Percentiles rank a stretch among this genome's conserved stretches.
Evolutionary conservation across 148 eudicot genomes (phyloP).

Genomic region (Chenopodium album): DNA sequence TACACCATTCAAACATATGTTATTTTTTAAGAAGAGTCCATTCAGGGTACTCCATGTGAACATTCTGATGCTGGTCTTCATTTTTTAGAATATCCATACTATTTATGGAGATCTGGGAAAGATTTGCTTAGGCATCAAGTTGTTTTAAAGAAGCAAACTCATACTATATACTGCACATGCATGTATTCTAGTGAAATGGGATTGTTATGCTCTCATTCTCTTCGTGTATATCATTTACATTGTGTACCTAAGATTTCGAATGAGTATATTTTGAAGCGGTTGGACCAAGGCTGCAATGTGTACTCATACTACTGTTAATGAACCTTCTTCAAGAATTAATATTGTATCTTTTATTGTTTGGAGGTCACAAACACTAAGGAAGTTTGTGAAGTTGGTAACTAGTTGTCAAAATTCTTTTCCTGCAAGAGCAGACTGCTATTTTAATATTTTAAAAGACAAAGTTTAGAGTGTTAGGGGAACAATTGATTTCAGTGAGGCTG

Average conservation of each 20-base stretch:
- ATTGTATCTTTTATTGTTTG: background rate
- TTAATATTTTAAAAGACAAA: background rate
- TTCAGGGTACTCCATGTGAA: too few relatives aligned
- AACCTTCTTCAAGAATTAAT: background rate
- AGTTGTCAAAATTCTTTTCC: background rate
- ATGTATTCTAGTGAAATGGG: background rate
- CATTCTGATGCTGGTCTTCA: too few relatives aligned
- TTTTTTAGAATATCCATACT: too few relatives aligned
- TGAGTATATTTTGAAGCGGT: background rate
- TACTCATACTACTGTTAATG: background rate
- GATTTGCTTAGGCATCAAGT: background rate
- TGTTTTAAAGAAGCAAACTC: background rate
- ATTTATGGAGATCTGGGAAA: too few relatives aligned
- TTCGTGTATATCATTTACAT: too few relatives aligned
- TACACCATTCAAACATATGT: too few relatives aligned
- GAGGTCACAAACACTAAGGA: background rate
- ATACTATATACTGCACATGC: background rate
- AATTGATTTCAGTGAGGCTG: background rate
- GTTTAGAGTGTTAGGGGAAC: background rate
- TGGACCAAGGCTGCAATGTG: background rate
- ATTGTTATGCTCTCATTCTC: background rate
- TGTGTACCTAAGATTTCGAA: background rate
- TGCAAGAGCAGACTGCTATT: background rate
- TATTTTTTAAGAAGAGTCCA: too few relatives aligned
- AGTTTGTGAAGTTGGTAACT: background rate